Conservation (phyloP, 768 basidiomycete genomes). For the Neoboletus magnificus region DNA sequence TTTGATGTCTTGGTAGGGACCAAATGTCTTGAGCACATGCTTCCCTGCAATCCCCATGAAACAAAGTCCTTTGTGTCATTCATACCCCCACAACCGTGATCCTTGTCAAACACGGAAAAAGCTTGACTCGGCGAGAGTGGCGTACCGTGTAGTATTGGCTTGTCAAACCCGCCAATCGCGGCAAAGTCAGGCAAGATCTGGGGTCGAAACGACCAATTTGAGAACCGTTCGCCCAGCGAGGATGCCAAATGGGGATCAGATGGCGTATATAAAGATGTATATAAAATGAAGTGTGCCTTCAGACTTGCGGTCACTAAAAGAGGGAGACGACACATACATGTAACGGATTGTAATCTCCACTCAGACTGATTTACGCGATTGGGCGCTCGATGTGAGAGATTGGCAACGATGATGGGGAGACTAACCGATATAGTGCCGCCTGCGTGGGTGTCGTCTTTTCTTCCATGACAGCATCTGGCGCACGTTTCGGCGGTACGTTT, state of each 20-base stretch:
- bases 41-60: constrained; percentile 92
- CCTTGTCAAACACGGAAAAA: not conserved
- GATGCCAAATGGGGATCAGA: not conserved
- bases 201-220: constrained; percentile 2
- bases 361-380: constrained; percentile 51
- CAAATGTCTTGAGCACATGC: constrained; percentile 85
- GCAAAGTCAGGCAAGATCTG: constrained; percentile 93
- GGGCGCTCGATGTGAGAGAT: not conserved
- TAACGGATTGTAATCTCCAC: constrained; percentile 89
- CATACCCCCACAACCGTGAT: not conserved
- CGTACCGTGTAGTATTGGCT: constrained; percentile 76
- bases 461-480: constrained; percentile 82
- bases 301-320: not conserved
- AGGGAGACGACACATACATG: constrained; percentile 50
- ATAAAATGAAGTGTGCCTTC: not conserved
- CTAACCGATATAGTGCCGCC: constrained; percentile 88
- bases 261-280: not conserved
- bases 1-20: constrained; percentile 89
- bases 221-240: not conserved
- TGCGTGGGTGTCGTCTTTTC: constrained; percentile 82
- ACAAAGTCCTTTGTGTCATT: constrained; percentile 59
- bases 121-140: not conserved
- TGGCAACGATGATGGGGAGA: not conserved
- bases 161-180: constrained; percentile 90
- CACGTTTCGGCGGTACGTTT: constrained; percentile 77